Conservation (phyloP, 306 rosid genomes). For the Bauhinia variegata region DNA sequence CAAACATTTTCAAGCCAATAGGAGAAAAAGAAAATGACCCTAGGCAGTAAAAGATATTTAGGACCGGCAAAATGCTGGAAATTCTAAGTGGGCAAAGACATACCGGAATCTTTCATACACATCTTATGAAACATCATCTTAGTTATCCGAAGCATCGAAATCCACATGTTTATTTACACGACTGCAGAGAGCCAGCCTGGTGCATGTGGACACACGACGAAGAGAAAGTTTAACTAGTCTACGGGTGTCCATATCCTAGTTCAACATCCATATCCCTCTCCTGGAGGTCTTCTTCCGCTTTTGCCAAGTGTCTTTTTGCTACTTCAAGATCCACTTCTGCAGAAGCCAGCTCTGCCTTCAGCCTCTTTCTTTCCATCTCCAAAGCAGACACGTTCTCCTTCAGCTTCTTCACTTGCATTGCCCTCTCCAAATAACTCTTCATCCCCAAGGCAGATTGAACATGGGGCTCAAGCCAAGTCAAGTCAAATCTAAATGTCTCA, state of each 20-base stretch:
- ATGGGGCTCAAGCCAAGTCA: constrained; percentile 35
- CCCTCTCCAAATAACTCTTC: constrained; percentile 4
- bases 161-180: too few species aligned
- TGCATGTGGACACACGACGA: neutral
- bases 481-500: constrained; percentile 31
- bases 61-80: too few species aligned
- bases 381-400: neutral
- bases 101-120: too few species aligned
- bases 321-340: constrained; percentile 4
- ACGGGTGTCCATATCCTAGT: constrained; percentile 22
- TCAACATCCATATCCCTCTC: constrained; percentile 23
- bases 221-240: neutral
- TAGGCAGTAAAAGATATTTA: too few species aligned
- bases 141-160: too few species aligned
- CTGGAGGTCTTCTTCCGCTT: constrained; percentile 6
- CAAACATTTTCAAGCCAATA: too few species aligned
- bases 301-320: constrained; percentile 7
- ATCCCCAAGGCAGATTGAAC: constrained; percentile 31
- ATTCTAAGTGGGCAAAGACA: too few species aligned
- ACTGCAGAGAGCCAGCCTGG: neutral
- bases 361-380: constrained; percentile 23
- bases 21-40: too few species aligned
- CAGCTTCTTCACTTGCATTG: constrained; percentile 10
- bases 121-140: too few species aligned
- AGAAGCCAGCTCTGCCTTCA: constrained; percentile 12